Evolutionary conservation across 1,284 basidiomycete species (phyloP).

Genomic region (Bjerkandera adusta): DNA sequence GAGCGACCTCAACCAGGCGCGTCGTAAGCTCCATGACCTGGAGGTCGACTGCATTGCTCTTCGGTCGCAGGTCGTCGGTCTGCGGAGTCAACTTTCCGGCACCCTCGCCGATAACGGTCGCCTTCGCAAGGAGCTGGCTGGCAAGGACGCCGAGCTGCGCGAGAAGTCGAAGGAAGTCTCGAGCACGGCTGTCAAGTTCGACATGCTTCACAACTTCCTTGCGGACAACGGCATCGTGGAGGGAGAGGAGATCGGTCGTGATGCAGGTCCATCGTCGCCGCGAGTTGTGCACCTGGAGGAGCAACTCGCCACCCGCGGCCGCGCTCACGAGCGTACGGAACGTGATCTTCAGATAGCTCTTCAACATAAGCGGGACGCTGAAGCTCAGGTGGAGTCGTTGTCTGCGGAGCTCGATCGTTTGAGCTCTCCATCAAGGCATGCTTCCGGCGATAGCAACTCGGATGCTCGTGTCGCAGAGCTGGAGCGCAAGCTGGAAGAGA

Average conservation of each 20-base stretch:
- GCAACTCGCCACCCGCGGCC: conserved; percentile 68
- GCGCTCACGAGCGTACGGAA: conserved; percentile 73
- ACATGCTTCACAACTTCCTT: conserved; percentile 84
- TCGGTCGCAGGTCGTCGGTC: conserved; percentile 74
- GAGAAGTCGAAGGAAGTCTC: conserved; percentile 70
- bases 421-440: conserved; percentile 42
- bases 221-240: conserved; percentile 86
- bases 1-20: conserved; percentile 69
- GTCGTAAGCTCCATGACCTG: conserved; percentile 59
- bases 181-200: conserved; percentile 75
- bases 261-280: conserved; percentile 45
- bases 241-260: conserved; percentile 59
- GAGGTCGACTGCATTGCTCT: conserved; percentile 73
- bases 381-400: conserved; percentile 64
- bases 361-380: conserved; percentile 69
- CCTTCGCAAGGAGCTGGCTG: conserved; percentile 65
- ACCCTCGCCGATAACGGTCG: conserved; percentile 73
- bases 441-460: conserved; percentile 25
- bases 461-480: conserved; percentile 64
- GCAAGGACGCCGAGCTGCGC: conserved; percentile 68
- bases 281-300: conserved; percentile 71
- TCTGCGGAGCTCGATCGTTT: conserved; percentile 65
- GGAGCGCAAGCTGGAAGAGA: conserved; percentile 77
- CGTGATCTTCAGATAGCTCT: conserved; percentile 64
- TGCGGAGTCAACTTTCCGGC: conserved; percentile 76